Conservation (phyloP, 768 basidiomycete species). For the Solioccasus polychromus region DNA sequence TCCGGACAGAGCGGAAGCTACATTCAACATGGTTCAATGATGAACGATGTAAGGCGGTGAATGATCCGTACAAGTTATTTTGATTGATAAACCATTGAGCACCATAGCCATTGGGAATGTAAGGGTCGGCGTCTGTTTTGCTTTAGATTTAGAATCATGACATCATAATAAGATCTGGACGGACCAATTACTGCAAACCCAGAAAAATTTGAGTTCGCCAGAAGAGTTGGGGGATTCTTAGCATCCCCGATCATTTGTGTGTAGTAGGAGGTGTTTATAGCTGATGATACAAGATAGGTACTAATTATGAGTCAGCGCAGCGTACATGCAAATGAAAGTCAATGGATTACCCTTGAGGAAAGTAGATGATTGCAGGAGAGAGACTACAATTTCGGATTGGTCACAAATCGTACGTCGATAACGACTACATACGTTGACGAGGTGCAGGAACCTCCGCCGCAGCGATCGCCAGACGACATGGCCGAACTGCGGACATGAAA, state of each 20-base stretch:
- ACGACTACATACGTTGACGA: conserved; percentile 47
- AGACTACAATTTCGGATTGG: conserved; percentile 7
- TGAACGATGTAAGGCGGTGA: neutral
- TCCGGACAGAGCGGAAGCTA: conserved; percentile 70
- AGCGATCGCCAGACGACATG: conserved; percentile 59
- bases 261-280: conserved; percentile 72
- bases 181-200: conserved; percentile 77
- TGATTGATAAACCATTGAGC: conserved; percentile 24
- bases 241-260: conserved; percentile 78
- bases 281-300: conserved; percentile 61
- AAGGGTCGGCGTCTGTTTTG: conserved; percentile 65
- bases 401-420: neutral
- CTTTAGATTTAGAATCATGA: neutral
- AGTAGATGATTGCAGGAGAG: conserved; percentile 71
- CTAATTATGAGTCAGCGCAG: conserved; percentile 32
- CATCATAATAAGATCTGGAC: neutral
- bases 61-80: conserved; percentile 22
- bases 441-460: conserved; percentile 45
- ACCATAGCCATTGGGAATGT: conserved; percentile 51
- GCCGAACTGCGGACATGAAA: conserved; percentile 44
- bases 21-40: conserved; percentile 2
- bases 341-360: conserved; percentile 57
- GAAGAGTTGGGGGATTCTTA: conserved; percentile 60
- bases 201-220: conserved; percentile 55
- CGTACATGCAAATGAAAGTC: neutral